Evolutionary conservation across 208 protist species (phyloP).

Genomic region (Trypanosoma conorhini): DNA sequence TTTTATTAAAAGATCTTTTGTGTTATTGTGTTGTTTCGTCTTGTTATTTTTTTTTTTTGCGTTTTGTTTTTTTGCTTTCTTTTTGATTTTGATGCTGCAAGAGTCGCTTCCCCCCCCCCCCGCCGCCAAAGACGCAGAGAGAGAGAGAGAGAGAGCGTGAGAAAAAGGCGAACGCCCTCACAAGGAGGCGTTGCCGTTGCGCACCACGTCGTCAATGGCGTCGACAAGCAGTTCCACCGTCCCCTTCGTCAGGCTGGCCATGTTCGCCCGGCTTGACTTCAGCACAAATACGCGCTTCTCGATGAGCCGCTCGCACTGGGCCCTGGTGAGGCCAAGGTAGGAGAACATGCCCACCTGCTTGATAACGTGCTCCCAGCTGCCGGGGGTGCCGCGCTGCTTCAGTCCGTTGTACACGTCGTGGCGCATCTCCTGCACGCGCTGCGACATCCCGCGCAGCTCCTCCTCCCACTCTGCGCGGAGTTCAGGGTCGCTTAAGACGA

Average conservation of each 20-base stretch:
- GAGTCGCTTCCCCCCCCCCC: no score
- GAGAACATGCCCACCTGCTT: conserved; percentile 99
- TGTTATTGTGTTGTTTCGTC: no score
- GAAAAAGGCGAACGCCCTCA: no score
- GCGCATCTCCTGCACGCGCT: conserved; percentile 86
- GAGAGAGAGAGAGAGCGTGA: no score
- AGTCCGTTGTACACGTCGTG: conserved; percentile 75
- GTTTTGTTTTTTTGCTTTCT: no score
- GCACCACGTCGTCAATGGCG: conserved; percentile 70
- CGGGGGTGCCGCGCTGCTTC: conserved; percentile 63
- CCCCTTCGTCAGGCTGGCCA: conserved; percentile 70
- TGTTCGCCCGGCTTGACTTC: conserved; percentile 74
- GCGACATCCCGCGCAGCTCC: conserved; percentile 91
- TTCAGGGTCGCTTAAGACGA: conserved; percentile 81
- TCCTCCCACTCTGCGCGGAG: conserved; percentile 90
- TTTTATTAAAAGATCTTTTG: no score
- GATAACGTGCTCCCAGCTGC: conserved; percentile 95
- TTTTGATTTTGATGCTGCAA: no score
- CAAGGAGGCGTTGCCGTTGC: neutral
- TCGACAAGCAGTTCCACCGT: conserved; percentile 63
- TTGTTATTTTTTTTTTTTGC: no score
- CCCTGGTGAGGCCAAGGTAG: conserved; percentile 93
- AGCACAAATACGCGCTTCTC: conserved; percentile 80
- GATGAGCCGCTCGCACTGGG: conserved; percentile 77
- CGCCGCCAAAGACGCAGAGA: no score